Base-by-base conservation (phyloP, 768 basidiomycete species). In the Epithele typhae region DNA sequence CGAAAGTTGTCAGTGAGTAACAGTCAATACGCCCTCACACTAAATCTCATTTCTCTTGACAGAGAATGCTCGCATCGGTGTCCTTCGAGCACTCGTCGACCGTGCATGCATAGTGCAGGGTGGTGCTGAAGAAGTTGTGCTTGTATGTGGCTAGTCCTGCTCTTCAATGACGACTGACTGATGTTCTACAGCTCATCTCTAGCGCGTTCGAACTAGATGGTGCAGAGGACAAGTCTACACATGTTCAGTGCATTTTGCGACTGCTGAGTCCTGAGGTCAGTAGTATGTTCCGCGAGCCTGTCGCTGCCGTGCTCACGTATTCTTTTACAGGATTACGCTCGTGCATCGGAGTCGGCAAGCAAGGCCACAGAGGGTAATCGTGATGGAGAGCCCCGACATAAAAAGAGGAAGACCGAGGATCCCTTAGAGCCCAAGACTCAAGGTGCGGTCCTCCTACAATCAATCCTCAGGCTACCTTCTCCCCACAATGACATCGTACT, bases 401-500 rank as follows among this genome's bases (percentile, higher is more conserved):
- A 48, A 23, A 41, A 35, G 32, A 49, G 30, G 36, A 46, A 30
- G 30, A 37, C 34, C 25, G 46, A 21, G 5, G 68, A 70, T 45
- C 68, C 71, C 1, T 59, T 80, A 34, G 84, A 82, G 58, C 81
- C 84, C 6, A 87, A 80, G 56, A 77, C 85, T 11, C 91, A 92
- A 61, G 95, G 95, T 1, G 87, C 89, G 3, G 65, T 97, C 15
- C 66, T 99, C 11, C 65, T 97, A 2, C 93, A 98, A 64, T 82
- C 87, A 3, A 68, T 97, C 48, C 74, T 97, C 21, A 76, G 74
- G 24, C 73, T 96, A 19, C 65, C 78, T 0, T 71, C 76, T 8
- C 81, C 85, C 1, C 77, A 85, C 54, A 86, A 88, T 57, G 71
- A 77, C 38, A 65, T 78, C 19, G 79, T 93, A 3, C 66, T 84